Evolutionary conservation across 1,139 yeast genomes (phyloP).

Genomic region (Magnusiomyces suaveolens): DNA sequence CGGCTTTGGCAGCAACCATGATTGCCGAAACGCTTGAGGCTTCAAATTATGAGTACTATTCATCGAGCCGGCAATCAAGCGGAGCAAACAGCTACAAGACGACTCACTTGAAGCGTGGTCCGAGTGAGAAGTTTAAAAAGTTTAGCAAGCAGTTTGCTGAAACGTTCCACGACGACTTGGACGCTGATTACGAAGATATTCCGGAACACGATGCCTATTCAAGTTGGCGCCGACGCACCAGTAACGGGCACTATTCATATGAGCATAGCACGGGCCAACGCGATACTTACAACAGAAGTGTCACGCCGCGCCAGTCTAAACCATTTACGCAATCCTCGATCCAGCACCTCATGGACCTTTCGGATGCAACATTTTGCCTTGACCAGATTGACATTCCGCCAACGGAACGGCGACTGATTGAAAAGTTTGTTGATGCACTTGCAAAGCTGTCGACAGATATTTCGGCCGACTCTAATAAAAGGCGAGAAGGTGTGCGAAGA

Average conservation of each 20-base stretch:
- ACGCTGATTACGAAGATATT: not conserved
- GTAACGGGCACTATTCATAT: no score
- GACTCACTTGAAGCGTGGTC: not conserved
- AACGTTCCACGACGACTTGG: not conserved
- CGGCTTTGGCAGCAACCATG: not conserved
- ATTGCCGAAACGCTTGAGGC: not conserved
- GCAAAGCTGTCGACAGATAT: conserved; percentile 82
- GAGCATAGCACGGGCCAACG: no score
- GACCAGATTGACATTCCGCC: conserved; percentile 62
- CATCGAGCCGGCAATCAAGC: not conserved
- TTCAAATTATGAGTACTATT: not conserved
- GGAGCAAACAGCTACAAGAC: not conserved
- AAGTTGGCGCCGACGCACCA: no score
- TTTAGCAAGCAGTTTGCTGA: not conserved
- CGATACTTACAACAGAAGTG: no score
- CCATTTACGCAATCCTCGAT: conserved; percentile 25
- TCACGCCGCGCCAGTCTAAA: no score
- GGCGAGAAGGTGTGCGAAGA: conserved; percentile 70
- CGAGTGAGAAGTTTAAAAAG: not conserved
- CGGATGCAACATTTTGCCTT: conserved; percentile 41
- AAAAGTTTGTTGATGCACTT: conserved; percentile 74
- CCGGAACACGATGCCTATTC: no score
- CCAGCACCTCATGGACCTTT: conserved; percentile 22
- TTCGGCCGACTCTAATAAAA: conserved; percentile 70
- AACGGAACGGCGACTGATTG: conserved; percentile 70